Evolutionary conservation across 768 basidiomycete genomes (phyloP).

Genomic region (Cubamyces sp.): DNA sequence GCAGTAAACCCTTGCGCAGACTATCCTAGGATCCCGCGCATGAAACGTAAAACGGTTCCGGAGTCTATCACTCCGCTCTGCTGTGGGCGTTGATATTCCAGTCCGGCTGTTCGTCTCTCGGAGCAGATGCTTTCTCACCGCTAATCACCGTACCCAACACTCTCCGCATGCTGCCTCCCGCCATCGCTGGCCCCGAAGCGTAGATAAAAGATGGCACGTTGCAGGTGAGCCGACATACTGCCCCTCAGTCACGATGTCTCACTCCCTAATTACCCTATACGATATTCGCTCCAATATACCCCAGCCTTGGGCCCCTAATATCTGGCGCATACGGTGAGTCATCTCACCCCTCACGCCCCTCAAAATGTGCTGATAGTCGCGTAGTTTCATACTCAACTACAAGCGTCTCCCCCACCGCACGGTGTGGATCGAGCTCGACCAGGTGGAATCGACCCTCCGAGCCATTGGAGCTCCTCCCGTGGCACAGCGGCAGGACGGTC

Average conservation of each 20-base stretch:
- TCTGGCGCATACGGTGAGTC: slow-evolving; percentile 69
- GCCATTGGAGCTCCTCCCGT: slow-evolving; percentile 64
- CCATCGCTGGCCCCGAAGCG: neutral
- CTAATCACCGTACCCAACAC: slow-evolving; percentile 14
- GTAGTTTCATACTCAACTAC: slow-evolving; percentile 75
- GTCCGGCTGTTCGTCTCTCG: slow-evolving; percentile 4
- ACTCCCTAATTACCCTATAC: slow-evolving; percentile 64
- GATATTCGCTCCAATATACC: slow-evolving; percentile 63
- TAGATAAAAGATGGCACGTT: neutral
- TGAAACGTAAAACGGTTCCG: slow-evolving; percentile 21
- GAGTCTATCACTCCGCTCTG: slow-evolving; percentile 14
- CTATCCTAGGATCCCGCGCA: neutral
- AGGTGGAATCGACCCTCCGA: slow-evolving; percentile 64
- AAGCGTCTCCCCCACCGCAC: slow-evolving; percentile 74
- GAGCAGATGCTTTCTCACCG: slow-evolving; percentile 3
- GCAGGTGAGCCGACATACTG: no score
- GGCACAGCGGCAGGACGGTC: slow-evolving; percentile 55
- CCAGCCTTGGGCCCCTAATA: slow-evolving; percentile 77
- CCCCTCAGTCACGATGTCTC: slow-evolving; percentile 39
- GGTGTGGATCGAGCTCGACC: slow-evolving; percentile 69
- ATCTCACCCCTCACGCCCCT: neutral
- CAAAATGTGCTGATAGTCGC: neutral
- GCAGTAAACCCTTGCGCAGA: neutral
- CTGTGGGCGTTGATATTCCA: slow-evolving; percentile 12
- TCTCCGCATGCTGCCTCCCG: slow-evolving; percentile 1